Percentiles rank a stretch among this genome's conserved stretches.
phyloP scores from a whole-genome alignment of 1,284 basidiomycete genomes.

The Tilletiopsis washingtonensis region DNA sequence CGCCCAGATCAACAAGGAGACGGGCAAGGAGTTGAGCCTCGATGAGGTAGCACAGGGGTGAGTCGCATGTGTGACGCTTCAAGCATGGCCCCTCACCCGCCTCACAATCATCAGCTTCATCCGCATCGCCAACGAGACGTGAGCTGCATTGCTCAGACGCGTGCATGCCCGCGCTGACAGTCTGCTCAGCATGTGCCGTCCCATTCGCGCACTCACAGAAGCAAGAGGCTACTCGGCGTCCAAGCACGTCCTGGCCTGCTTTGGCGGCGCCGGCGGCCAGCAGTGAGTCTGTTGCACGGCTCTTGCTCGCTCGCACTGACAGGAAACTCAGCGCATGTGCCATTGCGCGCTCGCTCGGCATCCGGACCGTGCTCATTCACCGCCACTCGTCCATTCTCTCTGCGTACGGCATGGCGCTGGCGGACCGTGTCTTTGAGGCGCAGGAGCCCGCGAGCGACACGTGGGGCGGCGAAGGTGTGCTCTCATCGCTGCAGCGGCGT shows the following conservation, averaged over 20 bases:
- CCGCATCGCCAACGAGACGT: slow-evolving; percentile 43
- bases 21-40: slow-evolving; percentile 57
- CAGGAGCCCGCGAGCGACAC: slow-evolving; percentile 78
- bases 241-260: slow-evolving; percentile 80
- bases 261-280: slow-evolving; percentile 85
- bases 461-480: slow-evolving; percentile 44
- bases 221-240: slow-evolving; percentile 75
- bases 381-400: slow-evolving; percentile 77
- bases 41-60: slow-evolving; percentile 87
- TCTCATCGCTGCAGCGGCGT: slow-evolving; percentile 12
- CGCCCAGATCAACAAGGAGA: slow-evolving; percentile 61
- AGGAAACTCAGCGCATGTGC: slow-evolving; percentile 87
- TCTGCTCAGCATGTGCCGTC: slow-evolving; percentile 87
- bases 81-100: too few relatives aligned
- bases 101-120: too few relatives aligned
- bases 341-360: slow-evolving; percentile 71
- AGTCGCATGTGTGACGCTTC: too few relatives aligned
- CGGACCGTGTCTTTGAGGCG: slow-evolving; percentile 65
- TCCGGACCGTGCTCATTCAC: slow-evolving; percentile 75
- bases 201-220: slow-evolving; percentile 84
- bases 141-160: too few relatives aligned
- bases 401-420: slow-evolving; percentile 79
- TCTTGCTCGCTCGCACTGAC: too few relatives aligned
- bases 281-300: too few relatives aligned
- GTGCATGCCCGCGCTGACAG: too few relatives aligned